These are phyloP conservation scores for Aristolochia californica DNA, from an alignment of 164 flowering plant genomes.

Conservation along the genomic window DNA sequence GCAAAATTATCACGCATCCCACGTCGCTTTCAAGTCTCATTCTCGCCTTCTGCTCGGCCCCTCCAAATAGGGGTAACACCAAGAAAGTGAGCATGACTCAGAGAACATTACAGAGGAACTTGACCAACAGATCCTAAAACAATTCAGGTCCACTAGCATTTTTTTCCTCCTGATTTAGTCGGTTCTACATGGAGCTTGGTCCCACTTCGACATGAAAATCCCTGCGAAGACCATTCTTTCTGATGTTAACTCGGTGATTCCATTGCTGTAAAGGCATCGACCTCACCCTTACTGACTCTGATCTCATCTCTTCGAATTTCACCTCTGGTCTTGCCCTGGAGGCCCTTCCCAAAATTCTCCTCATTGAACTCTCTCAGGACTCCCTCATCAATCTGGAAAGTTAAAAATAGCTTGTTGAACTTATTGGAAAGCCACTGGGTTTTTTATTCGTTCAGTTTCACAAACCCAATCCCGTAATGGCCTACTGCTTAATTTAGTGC, in stretches of 20 bases:
- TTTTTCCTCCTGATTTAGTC: conserved; percentile 1
- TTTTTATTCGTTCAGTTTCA: too few species aligned
- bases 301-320: conserved; percentile 35
- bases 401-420: too few species aligned
- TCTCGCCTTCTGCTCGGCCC: conserved; percentile 5
- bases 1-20: conserved; percentile 7
- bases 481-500: too few species aligned
- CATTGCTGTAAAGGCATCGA: conserved; percentile 88
- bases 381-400: conserved; percentile 67
- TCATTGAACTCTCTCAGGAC: conserved; percentile 47
- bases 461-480: too few species aligned
- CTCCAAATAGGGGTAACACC: too few species aligned
- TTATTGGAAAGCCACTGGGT: too few species aligned
- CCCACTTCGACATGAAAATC: conserved; percentile 49
- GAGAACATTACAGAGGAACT: too few species aligned
- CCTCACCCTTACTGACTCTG: conserved; percentile 67
- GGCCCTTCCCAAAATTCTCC: conserved; percentile 59
- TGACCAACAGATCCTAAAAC: too few species aligned
- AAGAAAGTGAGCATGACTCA: too few species aligned
- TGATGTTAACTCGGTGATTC: conserved; percentile 79
- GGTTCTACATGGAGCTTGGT: conserved; percentile 41
- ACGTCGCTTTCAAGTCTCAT: not conserved
- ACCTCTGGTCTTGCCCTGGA: conserved; percentile 75
- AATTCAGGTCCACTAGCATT: conserved; percentile 6
- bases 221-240: conserved; percentile 45